Evolutionary conservation across 2,329 filamentous ascomycete genomes (phyloP).

Genomic region (Xylariales sp.): DNA sequence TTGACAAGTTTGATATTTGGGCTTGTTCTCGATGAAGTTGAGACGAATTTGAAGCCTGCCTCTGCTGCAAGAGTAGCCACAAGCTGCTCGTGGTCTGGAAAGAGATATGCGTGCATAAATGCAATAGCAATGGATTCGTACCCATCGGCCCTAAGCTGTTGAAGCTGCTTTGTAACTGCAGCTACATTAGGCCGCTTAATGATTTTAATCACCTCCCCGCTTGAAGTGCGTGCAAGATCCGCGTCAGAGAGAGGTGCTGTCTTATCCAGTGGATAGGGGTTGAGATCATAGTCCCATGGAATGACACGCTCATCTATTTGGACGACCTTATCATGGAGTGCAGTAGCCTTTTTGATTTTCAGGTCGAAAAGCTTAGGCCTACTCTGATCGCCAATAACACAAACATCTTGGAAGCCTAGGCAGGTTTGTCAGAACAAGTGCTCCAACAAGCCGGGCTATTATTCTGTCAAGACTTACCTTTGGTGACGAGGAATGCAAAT

Average conservation of each 20-base stretch:
- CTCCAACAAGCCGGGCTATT: background rate
- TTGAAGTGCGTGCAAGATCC: constrained; percentile 55
- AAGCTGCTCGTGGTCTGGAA: constrained; percentile 58
- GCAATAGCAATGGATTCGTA: constrained; percentile 52
- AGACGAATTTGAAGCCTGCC: constrained; percentile 65
- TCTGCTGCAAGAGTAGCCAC: constrained; percentile 56
- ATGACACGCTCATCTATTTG: constrained; percentile 71
- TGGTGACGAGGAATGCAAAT: constrained; percentile 67
- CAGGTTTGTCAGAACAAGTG: background rate
- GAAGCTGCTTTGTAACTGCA: constrained; percentile 51
- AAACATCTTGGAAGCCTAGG: constrained; percentile 58
- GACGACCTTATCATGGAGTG: constrained; percentile 62
- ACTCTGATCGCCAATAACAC: constrained; percentile 70
- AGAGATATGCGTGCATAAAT: constrained; percentile 71
- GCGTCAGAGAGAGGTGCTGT: constrained; percentile 29
- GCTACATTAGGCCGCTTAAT: constrained; percentile 53
- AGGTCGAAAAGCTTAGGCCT: constrained; percentile 70
- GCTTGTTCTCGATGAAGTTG: constrained; percentile 61
- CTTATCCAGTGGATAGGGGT: constrained; percentile 49
- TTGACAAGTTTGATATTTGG: constrained; percentile 70
- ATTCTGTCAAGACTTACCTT: constrained; percentile 38
- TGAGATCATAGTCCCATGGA: constrained; percentile 67
- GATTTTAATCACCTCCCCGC: constrained; percentile 65
- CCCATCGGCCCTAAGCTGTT: constrained; percentile 56
- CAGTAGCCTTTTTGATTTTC: constrained; percentile 61